These are phyloP conservation scores for Paecilomyces fulvus DNA, from an alignment of 2,329 filamentous ascomycete genomes.

Conservation along the genomic window DNA sequence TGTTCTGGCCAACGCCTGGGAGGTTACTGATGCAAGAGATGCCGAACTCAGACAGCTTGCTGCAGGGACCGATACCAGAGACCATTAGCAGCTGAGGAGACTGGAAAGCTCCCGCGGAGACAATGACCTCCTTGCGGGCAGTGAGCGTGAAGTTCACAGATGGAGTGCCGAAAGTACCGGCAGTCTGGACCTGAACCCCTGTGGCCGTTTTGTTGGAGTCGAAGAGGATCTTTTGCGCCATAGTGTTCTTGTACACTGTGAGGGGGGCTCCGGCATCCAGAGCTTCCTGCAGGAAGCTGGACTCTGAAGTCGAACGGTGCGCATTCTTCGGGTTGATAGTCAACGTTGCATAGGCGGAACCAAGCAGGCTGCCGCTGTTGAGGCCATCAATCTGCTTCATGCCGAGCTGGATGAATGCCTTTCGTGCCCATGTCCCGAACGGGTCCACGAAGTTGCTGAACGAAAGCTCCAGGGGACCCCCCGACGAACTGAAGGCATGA, in stretches of 20 bases:
- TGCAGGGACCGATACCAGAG: constrained; percentile 23
- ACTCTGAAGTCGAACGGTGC: constrained; percentile 14
- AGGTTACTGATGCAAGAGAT: constrained; percentile 14
- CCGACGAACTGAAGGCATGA: constrained; percentile 9
- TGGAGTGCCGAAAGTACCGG: constrained; percentile 12
- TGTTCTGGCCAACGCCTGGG: constrained; percentile 25
- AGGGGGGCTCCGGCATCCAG: constrained; percentile 16
- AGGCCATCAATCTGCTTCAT: constrained; percentile 18
- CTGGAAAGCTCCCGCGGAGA: constrained; percentile 36
- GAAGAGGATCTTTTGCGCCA: constrained; percentile 30
- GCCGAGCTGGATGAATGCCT: constrained; percentile 19
- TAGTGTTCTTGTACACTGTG: constrained; percentile 22
- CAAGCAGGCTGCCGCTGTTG: constrained; percentile 17
- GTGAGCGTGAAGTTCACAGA: constrained; percentile 12
- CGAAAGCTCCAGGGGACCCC: constrained; percentile 25
- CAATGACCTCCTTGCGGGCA: constrained; percentile 35
- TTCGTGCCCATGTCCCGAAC: constrained; percentile 19
- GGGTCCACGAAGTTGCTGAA: constrained; percentile 19
- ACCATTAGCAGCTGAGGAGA: constrained; percentile 32
- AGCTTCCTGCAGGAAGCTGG: constrained; percentile 17
- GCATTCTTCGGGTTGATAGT: constrained; percentile 22
- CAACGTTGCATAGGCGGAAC: constrained; percentile 16
- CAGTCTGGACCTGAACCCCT: constrained; percentile 10
- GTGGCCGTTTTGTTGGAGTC: constrained; percentile 19
- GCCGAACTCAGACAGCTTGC: constrained; percentile 17